Percentiles rank a stretch among this genome's conserved stretches.
Evolutionary conservation across 495 filamentous ascomycete genomes (phyloP).

Genomic region (Penicillium nucicola): DNA sequence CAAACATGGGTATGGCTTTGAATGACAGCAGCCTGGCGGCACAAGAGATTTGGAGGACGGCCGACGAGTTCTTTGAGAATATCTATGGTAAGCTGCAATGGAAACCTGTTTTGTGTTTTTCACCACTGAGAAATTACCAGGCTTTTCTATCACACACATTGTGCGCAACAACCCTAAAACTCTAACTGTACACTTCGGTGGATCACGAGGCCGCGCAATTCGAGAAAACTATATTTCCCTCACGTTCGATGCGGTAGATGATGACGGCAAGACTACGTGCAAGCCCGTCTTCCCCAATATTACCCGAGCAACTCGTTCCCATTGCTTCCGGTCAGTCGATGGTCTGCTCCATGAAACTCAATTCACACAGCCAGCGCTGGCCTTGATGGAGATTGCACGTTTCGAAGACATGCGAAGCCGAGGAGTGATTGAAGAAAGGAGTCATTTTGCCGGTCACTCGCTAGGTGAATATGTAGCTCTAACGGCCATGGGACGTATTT

Average conservation of each 20-base stretch:
- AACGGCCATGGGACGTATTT: conserved; percentile 21
- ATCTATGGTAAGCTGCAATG: conserved; percentile 28
- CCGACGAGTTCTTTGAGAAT: conserved; percentile 31
- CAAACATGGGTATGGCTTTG: conserved; percentile 42
- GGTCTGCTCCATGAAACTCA: conserved; percentile 39
- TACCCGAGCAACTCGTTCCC: conserved; percentile 1
- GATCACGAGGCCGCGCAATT: conserved; percentile 29
- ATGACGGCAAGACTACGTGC: conserved; percentile 8
- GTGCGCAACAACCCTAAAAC: conserved; percentile 37
- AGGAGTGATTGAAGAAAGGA: conserved; percentile 24
- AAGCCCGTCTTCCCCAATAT: conserved; percentile 22
- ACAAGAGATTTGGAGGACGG: conserved; percentile 35
- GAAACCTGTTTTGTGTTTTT: neutral
- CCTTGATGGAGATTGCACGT: conserved; percentile 33
- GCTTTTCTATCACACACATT: conserved; percentile 35
- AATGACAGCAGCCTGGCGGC: conserved; percentile 31
- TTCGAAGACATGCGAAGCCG: conserved; percentile 27
- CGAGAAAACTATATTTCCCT: conserved; percentile 35
- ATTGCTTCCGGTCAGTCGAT: neutral
- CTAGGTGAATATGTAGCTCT: conserved; percentile 41
- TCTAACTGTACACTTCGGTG: conserved; percentile 41
- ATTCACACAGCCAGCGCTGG: conserved; percentile 41
- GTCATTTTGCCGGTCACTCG: conserved; percentile 39
- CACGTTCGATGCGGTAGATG: conserved; percentile 8
- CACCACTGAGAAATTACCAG: conserved; percentile 16